These are phyloP conservation scores for Puccinia novopanici DNA, from an alignment of 1,284 basidiomycete genomes.

Conservation along the genomic window DNA sequence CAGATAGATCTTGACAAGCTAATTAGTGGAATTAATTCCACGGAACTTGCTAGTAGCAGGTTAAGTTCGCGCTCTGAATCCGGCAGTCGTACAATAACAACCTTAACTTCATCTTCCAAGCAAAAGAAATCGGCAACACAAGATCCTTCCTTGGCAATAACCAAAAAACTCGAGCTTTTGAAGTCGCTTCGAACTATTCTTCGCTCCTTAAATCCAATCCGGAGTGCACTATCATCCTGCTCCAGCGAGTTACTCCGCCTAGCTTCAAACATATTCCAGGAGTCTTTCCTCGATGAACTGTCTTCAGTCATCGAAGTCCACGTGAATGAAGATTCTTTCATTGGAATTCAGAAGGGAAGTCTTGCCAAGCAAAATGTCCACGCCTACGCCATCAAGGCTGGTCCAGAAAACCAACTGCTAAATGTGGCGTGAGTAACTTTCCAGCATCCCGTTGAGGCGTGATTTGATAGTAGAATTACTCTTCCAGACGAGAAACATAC, in stretches of 20 bases:
- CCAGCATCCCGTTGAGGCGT: too few relatives aligned
- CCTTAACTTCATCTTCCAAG: conserved; percentile 8
- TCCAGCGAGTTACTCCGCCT: conserved; percentile 25
- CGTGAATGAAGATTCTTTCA: conserved; percentile 45
- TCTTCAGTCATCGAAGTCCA: conserved; percentile 20
- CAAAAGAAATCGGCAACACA: conserved; percentile 1
- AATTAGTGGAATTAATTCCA: conserved; percentile 29
- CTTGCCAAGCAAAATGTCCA: conserved; percentile 50
- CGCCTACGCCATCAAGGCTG: conserved; percentile 48
- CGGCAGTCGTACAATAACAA: background rate
- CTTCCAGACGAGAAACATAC: conserved; percentile 47
- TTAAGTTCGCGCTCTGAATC: conserved; percentile 21
- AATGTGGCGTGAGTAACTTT: conserved; percentile 41
- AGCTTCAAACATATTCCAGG: conserved; percentile 32
- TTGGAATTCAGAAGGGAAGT: conserved; percentile 47
- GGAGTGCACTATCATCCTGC: conserved; percentile 25
- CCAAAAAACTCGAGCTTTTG: conserved; percentile 47
- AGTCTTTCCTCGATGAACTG: conserved; percentile 34
- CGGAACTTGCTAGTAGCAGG: conserved; percentile 5
- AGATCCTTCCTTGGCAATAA: conserved; percentile 40
- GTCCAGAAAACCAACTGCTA: conserved; percentile 31
- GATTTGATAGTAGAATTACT: background rate
- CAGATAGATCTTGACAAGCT: conserved; percentile 49
- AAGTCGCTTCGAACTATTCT: conserved; percentile 31
- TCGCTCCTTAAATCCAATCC: conserved; percentile 32